phyloP scores from a whole-genome alignment of 1,139 yeast genomes.

The Suhomyces ambrosiae region DNA sequence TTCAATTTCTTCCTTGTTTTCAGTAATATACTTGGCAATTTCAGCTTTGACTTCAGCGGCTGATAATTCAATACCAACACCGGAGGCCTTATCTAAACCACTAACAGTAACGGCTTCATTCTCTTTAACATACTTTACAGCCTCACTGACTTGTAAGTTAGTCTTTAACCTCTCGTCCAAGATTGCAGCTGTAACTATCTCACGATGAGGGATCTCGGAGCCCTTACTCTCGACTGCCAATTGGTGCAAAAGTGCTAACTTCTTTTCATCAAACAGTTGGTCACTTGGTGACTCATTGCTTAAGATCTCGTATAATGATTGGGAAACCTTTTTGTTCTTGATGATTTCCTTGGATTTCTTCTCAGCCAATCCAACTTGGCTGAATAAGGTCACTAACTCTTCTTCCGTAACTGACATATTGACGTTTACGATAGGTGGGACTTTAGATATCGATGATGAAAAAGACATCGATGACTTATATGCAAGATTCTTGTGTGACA shows the following conservation, averaged over 20 bases:
- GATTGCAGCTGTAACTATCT: constrained; percentile 60
- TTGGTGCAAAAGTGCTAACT: constrained; percentile 68
- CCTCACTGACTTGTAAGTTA: constrained; percentile 77
- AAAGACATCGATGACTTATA: too few species aligned
- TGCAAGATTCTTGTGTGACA: too few species aligned
- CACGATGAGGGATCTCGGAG: constrained; percentile 43
- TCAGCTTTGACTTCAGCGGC: constrained; percentile 62
- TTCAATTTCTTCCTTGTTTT: constrained; percentile 58
- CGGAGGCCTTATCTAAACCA: constrained; percentile 64
- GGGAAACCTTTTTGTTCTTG: constrained; percentile 83
- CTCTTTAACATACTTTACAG: constrained; percentile 65
- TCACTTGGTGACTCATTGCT: constrained; percentile 36
- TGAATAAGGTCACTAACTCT: constrained; percentile 48
- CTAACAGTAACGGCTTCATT: constrained; percentile 41
- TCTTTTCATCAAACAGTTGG: constrained; percentile 43
- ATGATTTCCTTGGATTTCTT: constrained; percentile 71
- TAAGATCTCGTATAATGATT: constrained; percentile 63
- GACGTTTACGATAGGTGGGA: neutral
- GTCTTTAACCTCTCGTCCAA: constrained; percentile 64
- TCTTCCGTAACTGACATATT: constrained; percentile 22
- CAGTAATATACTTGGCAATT: constrained; percentile 61
- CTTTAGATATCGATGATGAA: neutral
- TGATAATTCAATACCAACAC: constrained; percentile 78
- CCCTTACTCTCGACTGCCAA: constrained; percentile 71
- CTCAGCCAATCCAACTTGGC: constrained; percentile 69